phyloP scores from a whole-genome alignment of 2,329 filamentous ascomycete species.

The Colletotrichum lentis region DNA sequence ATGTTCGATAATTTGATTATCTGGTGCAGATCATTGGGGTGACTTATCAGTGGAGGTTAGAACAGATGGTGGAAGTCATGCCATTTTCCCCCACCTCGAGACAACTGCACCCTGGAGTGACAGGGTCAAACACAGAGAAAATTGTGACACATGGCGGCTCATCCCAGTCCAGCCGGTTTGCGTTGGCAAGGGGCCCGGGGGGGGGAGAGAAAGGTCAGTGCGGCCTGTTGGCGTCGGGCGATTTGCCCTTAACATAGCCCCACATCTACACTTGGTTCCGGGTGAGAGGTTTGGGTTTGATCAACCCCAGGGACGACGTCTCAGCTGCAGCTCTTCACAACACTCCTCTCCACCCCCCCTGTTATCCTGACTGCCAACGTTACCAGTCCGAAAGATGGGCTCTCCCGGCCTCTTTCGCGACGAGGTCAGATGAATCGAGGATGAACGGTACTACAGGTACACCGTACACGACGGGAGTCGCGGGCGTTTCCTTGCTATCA shows the following conservation, averaged over 20 bases:
- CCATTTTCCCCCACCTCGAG: not conserved
- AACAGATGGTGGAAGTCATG: not conserved
- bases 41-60: not conserved
- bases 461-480: too few species aligned
- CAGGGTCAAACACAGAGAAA: constrained; percentile 35
- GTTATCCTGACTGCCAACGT: constrained; percentile 25
- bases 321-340: constrained; percentile 34
- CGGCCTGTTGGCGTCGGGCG: not conserved
- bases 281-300: constrained; percentile 39
- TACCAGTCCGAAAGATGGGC: not conserved
- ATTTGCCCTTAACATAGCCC: not conserved
- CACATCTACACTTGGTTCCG: constrained; percentile 17
- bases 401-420: constrained; percentile 1
- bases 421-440: constrained; percentile 21
- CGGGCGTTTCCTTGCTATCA: not conserved
- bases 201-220: constrained; percentile 5
- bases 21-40: not conserved
- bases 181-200: constrained; percentile 29
- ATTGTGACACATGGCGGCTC: constrained; percentile 33
- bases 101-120: not conserved
- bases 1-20: not conserved
- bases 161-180: constrained; percentile 18
- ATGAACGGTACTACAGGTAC: not conserved
- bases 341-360: constrained; percentile 13
- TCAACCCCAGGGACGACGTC: constrained; percentile 38